Base-by-base conservation (phyloP, 2,329 filamentous ascomycete genomes). In the Thielaviopsis euricoi region DNA sequence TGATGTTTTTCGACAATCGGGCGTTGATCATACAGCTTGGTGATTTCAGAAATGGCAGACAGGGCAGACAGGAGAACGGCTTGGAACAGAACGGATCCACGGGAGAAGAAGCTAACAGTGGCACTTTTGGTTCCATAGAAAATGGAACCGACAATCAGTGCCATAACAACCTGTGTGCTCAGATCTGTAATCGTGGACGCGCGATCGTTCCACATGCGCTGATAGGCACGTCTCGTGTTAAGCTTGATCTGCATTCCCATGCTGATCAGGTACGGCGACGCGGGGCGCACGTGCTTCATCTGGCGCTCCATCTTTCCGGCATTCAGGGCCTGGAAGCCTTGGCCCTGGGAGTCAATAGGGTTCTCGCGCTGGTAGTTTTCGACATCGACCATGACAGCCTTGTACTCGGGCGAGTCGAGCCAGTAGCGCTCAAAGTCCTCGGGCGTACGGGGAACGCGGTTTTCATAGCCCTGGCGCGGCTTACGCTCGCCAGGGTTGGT, bases 401-500 rank as follows among this genome's bases (percentile, higher is more conserved):
- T 61, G 61, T 69, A 77, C 57, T 79, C 74, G 0, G 68, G 64
- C 1, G 75, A 79, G 23, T 71, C 64, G 21, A 66, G 67, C 75
- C 75, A 77, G 55, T 69, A 70, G 1, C 61, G 58, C 61, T 76
- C 83, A 63, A 88, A 88, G 1, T 87, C 85, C 52, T 86, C 83
- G 0, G 85, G 75, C 0, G 84, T 87, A 2, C 82, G 75, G 0
- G 85, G 85, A 0, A 84, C 80, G 53, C 71, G 72, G 58, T 73
- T 68, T 63, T 86, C 81, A 68, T 78, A 82, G 0, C 84, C 84
- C 6, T 73, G 64, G 1, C 73, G 72, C 0, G 77, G 68, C 52
- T 71, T 70, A 29, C 84, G 75, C 67, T 87, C 83, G 0, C 70
- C 66, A 0, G 82, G 80, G 63, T 83, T 84, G 0, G 84, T 87